Evolutionary conservation across 2,329 filamentous ascomycete species (phyloP), one percentile per base, ranked within the genome.

Genomic region (Calonectria fujianensis): DNA sequence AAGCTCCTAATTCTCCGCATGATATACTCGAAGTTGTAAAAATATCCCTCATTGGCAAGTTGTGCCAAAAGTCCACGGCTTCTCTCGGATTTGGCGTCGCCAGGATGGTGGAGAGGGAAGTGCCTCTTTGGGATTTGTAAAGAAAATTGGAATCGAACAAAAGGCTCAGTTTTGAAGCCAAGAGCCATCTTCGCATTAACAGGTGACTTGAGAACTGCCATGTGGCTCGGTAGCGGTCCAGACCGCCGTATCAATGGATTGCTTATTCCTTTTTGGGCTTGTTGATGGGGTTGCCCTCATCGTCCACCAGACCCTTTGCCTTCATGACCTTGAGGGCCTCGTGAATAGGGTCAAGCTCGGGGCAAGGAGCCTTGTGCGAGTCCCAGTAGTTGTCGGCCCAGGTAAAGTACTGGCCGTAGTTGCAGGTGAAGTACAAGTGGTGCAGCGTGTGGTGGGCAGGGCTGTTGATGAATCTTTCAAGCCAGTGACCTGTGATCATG

Each of bases 351-450:
- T 88, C 87, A 11, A 88, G 82, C 69, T 84, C 82, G 5, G 86
- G 86, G 57, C 82, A 80, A n/a, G 86, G 87, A n/a, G 84, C 81
- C 59, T 85, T 80, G 81, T 88, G 86, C 16, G 87, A 88, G 78
- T 84, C 83, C 75, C 86, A 88, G 79, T 85, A 87, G 80, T 67
- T 83, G 78, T 88, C 86, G 77, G 85, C 86, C 86, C 86, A 88
- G 74, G 87, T 88, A 75, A 88, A 88, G 80, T 88, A 88, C 80
- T 88, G 87, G 73, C 87, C 87, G 80, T 88, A 88, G 82, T 88
- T 88, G 85, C 86, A 85, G 74, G 85, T 88, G 79, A 88, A 88
- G 82, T 87, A 88, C 80, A 88, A 86, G 82, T 88, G 87, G 80
- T 88, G 87, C 39, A 88, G 82, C 5, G 86, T 88, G 83, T 88